Base-by-base conservation (phyloP, 2,329 filamentous ascomycete genomes). In the Torrubiella hemipterigena region DNA sequence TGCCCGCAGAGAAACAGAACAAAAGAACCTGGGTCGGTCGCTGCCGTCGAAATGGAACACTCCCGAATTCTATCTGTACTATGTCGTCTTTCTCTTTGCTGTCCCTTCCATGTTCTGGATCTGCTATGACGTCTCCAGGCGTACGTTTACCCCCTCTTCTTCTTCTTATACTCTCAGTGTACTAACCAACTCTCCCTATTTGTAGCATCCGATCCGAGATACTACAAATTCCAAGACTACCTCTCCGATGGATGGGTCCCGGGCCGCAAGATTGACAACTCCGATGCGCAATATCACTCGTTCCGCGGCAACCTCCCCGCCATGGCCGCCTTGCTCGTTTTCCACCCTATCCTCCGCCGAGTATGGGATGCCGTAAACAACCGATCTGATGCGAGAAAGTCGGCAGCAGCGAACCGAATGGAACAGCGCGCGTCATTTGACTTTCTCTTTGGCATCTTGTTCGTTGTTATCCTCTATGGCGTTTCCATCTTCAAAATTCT, bases 101-200 rank as follows among this genome's bases (percentile, higher is more conserved):
- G 66, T 96, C 17, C 84, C 85, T 7, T 69, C 77, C 46, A 98
- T 98, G 87, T 85, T 94, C 58, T 93, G 85, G 64, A 67, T 79
- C n/a, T 78, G 81, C 8, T 82, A 86, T 43, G 73, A 83, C 57
- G 85, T 93, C 27, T 98, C 91, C 16, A 72, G 77, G 58, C 70
- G 87, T 87, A 56, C 35, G 67, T 63, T 24, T 10, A 4, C 20
- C 25, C 27, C 17, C 19, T 10, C 11, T 22, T 9, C 10, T 4
- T 10, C 5, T 8, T 18, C 2, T 14, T 21, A 3, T 20, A 12
- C 11, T 15, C 17, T 10, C n/a, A 12, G 17, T 6, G 5, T 23
- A 10, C 42, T 50, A 37, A 54, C 32, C 16, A 9, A 9, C 20
- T 29, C 21, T 18, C 33, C 35, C 23, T n/a, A 13, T n/a, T 14